Percentiles rank a stretch among this genome's conserved stretches.
These are phyloP conservation scores for Colletotrichum chrysophilum DNA, from an alignment of 2,329 filamentous ascomycete species.

Conservation along the genomic window DNA sequence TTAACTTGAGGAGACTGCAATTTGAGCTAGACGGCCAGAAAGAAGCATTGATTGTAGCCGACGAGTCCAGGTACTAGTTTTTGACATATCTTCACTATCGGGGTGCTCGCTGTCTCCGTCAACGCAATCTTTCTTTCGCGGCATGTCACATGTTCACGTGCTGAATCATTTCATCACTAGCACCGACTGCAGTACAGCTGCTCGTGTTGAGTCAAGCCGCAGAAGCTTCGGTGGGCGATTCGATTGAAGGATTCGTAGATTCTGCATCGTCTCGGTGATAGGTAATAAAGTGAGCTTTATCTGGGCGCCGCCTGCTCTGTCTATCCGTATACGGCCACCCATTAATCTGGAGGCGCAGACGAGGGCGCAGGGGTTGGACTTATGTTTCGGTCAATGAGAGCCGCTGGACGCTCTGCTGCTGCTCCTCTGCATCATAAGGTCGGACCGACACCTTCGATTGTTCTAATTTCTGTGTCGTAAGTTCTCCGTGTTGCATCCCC, in stretches of 20 bases:
- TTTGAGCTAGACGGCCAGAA: background rate
- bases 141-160: background rate
- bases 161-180: background rate
- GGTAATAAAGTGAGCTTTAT: background rate
- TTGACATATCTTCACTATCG: background rate
- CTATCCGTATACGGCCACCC: background rate
- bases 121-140: background rate
- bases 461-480: background rate
- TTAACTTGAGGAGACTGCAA: background rate
- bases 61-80: background rate
- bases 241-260: background rate
- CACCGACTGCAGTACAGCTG: background rate
- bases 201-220: background rate
- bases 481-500: background rate
- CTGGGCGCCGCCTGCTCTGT: background rate
- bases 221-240: background rate
- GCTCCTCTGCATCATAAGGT: background rate
- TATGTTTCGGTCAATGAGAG: background rate
- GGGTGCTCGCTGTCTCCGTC: background rate
- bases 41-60: background rate
- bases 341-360: background rate
- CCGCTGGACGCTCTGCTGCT: background rate
- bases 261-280: accelerated
- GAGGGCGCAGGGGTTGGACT: background rate
- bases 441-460: accelerated